Base-by-base conservation (phyloP, 345 rosid genomes). In the Trapa incisa region DNA sequence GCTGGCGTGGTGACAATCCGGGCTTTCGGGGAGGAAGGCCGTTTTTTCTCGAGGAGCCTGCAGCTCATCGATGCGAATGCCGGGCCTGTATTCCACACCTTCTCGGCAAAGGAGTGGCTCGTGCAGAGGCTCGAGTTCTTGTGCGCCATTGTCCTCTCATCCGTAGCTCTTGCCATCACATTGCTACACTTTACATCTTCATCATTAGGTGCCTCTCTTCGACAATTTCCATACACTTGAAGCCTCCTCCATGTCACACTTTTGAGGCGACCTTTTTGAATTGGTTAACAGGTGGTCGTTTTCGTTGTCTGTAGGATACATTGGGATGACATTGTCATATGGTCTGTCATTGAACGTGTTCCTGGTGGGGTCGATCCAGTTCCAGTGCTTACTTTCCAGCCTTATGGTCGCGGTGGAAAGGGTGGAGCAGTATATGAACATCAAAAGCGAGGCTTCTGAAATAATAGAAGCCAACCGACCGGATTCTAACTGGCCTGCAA, bases 391-490 rank as follows among this genome's bases (percentile, higher is more conserved):
- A 0, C 13, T 75, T 33, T 84, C 83, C 11, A 84, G 76, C 65
- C 66, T 64, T 41, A 78, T 83, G 37, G 64, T 87, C 47, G 85
- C 86, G n/a, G 83, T 87, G 16, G 89, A 87, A 71, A 83, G 89
- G 60, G 75, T 87, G 50, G 79, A 85, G 75, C 93, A 87, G 67
- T 87, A 85, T 74, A 85, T 79, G 89, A 75, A 85, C 56, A 69
- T 82, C 69, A 80, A 87, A n/a, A 79, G 84, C 17, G 93, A 87
- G 79, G 87, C 93, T 52, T 88, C 85, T 2, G 85, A 75, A 70
- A 75, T 85, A 32, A 73, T 87, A 7, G 80, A 81, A 79, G 75
- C 61, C 48, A 77, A 57, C 43, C 72, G 82, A 14, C 88, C 88
- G 14, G 68, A 76, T 1, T 41, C 67, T 0, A 53, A 70, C 47